These are phyloP conservation scores for Pedinophyceae sp. DNA, from an alignment of 139 green algal species.

Conservation along the genomic window DNA sequence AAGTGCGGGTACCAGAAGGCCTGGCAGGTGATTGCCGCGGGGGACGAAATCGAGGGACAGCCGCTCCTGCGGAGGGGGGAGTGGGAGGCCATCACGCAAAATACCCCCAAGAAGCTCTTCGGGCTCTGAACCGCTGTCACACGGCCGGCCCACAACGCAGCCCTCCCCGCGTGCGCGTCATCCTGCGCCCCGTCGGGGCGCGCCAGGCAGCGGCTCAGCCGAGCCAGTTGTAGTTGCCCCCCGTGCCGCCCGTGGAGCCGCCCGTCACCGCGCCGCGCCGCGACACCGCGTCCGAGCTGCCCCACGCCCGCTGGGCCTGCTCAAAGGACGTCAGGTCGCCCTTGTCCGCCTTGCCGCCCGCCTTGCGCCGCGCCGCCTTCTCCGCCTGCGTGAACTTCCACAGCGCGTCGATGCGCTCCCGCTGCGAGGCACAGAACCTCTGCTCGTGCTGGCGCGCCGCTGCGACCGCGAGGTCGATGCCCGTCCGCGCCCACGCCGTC, in stretches of 20 bases:
- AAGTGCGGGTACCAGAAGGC: not conserved
- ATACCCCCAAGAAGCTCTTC: not conserved
- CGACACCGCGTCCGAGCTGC: no score
- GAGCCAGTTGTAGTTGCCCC: no score
- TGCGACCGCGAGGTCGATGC: not conserved
- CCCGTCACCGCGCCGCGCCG: no score
- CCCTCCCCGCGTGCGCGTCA: not conserved
- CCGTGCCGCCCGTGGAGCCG: no score
- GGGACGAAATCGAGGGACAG: not conserved
- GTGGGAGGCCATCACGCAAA: not conserved
- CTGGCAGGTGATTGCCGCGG: not conserved
- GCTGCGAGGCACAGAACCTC: not conserved
- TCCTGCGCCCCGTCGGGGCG: not conserved
- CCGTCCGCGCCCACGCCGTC: no score
- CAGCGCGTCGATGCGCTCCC: not conserved
- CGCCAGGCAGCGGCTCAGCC: not conserved
- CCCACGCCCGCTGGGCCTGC: no score
- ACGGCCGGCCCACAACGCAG: no score
- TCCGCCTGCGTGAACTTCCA: not conserved
- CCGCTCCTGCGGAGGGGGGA: not conserved
- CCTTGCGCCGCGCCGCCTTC: not conserved
- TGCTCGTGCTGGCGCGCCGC: no score
- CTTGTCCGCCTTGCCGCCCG: not conserved
- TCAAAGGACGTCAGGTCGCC: no score
- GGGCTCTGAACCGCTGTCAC: not conserved